These are phyloP conservation scores for Tephrocybe sp. DNA, from an alignment of 768 basidiomycete species.

Conservation along the genomic window DNA sequence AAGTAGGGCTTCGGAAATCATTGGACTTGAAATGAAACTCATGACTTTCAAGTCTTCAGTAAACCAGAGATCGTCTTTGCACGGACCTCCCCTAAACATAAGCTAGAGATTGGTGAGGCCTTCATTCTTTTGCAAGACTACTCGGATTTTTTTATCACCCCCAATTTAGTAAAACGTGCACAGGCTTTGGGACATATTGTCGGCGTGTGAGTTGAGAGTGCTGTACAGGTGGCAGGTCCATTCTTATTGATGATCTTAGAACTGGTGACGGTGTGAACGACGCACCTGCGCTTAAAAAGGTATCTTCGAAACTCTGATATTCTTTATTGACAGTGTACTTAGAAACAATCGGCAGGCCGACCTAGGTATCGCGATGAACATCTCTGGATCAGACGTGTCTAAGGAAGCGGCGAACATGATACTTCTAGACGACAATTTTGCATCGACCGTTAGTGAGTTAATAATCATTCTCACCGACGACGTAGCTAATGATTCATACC, in stretches of 20 bases:
- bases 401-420: conserved; percentile 80
- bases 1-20: conserved; percentile 38
- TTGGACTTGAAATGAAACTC: background rate
- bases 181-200: conserved; percentile 73
- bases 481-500: too few relatives aligned
- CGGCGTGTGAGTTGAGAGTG: conserved; percentile 52
- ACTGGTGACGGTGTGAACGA: conserved; percentile 77
- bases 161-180: conserved; percentile 57
- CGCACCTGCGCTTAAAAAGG: conserved; percentile 68
- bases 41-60: conserved; percentile 48
- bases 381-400: conserved; percentile 72
- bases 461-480: too few relatives aligned
- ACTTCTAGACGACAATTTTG: conserved; percentile 73
- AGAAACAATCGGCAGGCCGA: conserved; percentile 44
- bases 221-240: too few relatives aligned
- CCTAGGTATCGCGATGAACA: conserved; percentile 75
- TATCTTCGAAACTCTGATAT: conserved; percentile 7
- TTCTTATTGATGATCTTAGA: conserved; percentile 32
- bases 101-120: conserved; percentile 64
- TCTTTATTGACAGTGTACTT: background rate
- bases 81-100: conserved; percentile 70
- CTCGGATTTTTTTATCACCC: background rate
- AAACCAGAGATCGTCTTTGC: conserved; percentile 75
- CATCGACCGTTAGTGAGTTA: conserved; percentile 69
- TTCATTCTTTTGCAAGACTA: background rate